Base-by-base conservation (phyloP, 2,329 filamentous ascomycete genomes). In the Sporothrix variecibatus region DNA sequence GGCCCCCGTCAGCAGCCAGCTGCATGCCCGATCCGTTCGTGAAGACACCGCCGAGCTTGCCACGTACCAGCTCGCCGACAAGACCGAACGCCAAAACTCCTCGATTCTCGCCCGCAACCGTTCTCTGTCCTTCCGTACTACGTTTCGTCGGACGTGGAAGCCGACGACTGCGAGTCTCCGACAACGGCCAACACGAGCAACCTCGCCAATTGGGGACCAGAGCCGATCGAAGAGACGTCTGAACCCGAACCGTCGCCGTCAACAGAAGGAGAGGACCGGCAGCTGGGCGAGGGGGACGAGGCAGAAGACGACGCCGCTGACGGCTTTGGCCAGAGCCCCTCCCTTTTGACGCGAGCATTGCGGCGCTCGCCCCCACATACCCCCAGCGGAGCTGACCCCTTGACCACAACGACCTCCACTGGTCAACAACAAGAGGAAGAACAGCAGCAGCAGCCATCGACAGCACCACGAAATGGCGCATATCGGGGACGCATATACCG, bases 31-130 rank as follows among this genome's bases (percentile, higher is more conserved):
- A 75, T 93, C 91, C 77, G 92, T 97, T 56, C 92, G 94, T 76
- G 92, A 96, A 82, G 92, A 96, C 80, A 97, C 94, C 2, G 93
- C 94, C 71, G 94, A 97, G 82, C 86, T 97, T 73, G 94, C 94
- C 60, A 94, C 90, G 23, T 94, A 95, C 80, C 91, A 94, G 69
- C 87, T 97, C 38, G 91, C 91, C 53, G 90, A 93, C 78, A 87
- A 87, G 78, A 83, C 86, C 74, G 81, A 83, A 74, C 81, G 81
- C 43, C 83, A 82, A 60, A 84, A 81, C 75, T 82, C 85, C 4
- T 83, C 84, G 11, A 87, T 89, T 74, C 82, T 89, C 62, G 77
- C 78, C 46, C 82, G 81, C 65, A 80, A 81, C 72, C 81, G 81
- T 64, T 82, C 83, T 23, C 79, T 78, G 53, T 81, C 82, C 1